These are phyloP conservation scores for Suillus subaureus DNA, from an alignment of 768 basidiomycete genomes.

Conservation along the genomic window DNA sequence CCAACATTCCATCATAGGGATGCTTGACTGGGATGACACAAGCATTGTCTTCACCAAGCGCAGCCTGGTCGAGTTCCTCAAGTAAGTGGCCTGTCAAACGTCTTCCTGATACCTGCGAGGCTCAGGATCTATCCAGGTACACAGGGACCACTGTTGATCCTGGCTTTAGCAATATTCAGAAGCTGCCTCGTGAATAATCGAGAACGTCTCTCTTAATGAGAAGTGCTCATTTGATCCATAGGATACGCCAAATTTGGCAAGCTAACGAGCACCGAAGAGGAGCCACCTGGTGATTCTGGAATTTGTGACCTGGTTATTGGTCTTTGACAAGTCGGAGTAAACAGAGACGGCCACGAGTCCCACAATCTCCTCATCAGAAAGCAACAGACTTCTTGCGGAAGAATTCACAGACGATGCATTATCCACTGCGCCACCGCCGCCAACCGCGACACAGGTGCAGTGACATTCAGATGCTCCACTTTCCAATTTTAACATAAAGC, in stretches of 20 bases:
- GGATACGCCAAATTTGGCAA: slow-evolving; percentile 77
- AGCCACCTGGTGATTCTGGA: slow-evolving; percentile 28
- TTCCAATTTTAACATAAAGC: neutral
- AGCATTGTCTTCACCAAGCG: slow-evolving; percentile 82
- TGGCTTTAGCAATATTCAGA: slow-evolving; percentile 71
- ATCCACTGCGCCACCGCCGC: slow-evolving; percentile 54
- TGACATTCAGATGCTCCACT: neutral
- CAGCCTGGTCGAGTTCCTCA: slow-evolving; percentile 73
- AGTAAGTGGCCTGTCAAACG: slow-evolving; percentile 42
- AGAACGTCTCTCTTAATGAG: neutral
- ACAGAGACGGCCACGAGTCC: slow-evolving; percentile 18
- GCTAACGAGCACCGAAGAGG: slow-evolving; percentile 24
- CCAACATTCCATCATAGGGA: slow-evolving; percentile 42
- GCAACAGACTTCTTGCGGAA: slow-evolving; percentile 21
- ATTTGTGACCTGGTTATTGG: slow-evolving; percentile 15
- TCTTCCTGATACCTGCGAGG: slow-evolving; percentile 13
- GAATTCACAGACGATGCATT: slow-evolving; percentile 61
- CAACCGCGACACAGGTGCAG: slow-evolving; percentile 14
- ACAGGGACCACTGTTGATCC: slow-evolving; percentile 77
- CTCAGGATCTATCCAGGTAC: slow-evolving; percentile 50
- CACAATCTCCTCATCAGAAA: slow-evolving; percentile 9
- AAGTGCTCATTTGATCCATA: slow-evolving; percentile 28
- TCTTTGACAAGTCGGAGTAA: slow-evolving; percentile 12
- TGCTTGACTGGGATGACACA: slow-evolving; percentile 81
- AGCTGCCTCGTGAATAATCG: slow-evolving; percentile 63